phyloP scores from a whole-genome alignment of 2,329 filamentous ascomycete genomes.

The Pyrenochaeta sp. region DNA sequence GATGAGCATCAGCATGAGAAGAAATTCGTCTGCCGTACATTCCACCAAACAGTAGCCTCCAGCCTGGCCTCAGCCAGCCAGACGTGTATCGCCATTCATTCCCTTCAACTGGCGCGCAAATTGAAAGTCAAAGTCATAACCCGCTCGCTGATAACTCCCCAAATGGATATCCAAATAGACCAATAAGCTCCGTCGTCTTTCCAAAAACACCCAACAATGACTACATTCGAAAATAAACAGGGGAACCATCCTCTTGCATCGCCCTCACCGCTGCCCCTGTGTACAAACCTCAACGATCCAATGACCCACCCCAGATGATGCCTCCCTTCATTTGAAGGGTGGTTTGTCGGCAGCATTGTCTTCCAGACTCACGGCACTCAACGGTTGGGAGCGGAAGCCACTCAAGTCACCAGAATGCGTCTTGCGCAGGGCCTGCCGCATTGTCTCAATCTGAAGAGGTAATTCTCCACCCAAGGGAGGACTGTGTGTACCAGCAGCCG shows the following conservation, averaged over 20 bases:
- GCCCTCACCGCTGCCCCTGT: constrained; percentile 1
- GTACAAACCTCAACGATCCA: not conserved
- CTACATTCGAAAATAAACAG: constrained; percentile 10
- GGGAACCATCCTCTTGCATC: constrained; percentile 1
- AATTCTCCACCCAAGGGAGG: constrained; percentile 72
- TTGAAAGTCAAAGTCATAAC: not conserved
- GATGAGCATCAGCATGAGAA: not conserved
- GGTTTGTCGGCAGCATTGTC: constrained; percentile 43
- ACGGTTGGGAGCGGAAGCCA: constrained; percentile 50
- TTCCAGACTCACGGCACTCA: constrained; percentile 50
- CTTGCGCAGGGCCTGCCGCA: constrained; percentile 86
- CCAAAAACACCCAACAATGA: constrained; percentile 3
- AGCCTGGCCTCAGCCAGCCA: not conserved
- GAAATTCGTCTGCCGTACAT: not conserved
- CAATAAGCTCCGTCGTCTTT: constrained; percentile 13
- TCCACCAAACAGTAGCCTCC: not conserved
- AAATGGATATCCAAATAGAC: constrained; percentile 37
- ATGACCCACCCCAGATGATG: not conserved
- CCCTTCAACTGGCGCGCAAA: not conserved
- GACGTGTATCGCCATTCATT: not conserved
- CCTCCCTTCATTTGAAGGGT: constrained; percentile 36
- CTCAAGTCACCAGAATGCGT: constrained; percentile 84
- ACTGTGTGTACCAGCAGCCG: constrained; percentile 58
- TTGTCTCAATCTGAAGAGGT: constrained; percentile 88
- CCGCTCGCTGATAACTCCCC: constrained; percentile 13